phyloP scores from a whole-genome alignment of 345 rosid genomes.

The Litchi chinensis region DNA sequence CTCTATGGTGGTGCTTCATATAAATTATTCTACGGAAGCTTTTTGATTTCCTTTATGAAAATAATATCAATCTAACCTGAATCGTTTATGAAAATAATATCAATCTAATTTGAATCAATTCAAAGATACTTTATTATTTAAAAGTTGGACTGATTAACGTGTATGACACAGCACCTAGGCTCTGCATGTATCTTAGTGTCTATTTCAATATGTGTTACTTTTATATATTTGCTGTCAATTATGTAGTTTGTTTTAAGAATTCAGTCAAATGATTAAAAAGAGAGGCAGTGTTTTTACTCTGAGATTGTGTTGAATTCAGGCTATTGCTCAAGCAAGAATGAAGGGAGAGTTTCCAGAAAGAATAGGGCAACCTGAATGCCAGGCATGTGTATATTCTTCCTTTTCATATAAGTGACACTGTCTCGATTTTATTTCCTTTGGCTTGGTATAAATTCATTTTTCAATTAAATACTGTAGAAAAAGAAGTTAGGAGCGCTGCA shows the following conservation, averaged over 20 bases:
- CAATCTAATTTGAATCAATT: not conserved
- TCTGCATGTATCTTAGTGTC: not conserved
- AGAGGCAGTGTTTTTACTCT: not conserved
- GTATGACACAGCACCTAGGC: not conserved
- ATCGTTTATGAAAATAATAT: not conserved
- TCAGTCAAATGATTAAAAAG: not conserved
- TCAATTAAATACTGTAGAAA: not conserved
- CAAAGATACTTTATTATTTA: not conserved
- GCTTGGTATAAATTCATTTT: not conserved
- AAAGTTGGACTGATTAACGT: not conserved
- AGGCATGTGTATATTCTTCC: constrained; percentile 52
- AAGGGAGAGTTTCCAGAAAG: constrained; percentile 98
- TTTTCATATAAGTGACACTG: not conserved
- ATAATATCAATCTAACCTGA: not conserved
- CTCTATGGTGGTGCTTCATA: not conserved
- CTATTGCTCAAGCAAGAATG: constrained; percentile 89
- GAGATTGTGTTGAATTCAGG: constrained; percentile 51
- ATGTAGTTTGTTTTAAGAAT: not conserved
- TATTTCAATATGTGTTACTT: not conserved
- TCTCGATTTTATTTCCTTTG: not conserved
- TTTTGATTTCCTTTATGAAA: not conserved
- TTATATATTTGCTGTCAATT: not conserved
- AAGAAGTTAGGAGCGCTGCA: not conserved
- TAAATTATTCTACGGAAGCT: not conserved
- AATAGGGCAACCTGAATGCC: constrained; percentile 94